Evolutionary conservation across 441 rosid genomes (phyloP).

Genomic region (Corymbia calophylla): DNA sequence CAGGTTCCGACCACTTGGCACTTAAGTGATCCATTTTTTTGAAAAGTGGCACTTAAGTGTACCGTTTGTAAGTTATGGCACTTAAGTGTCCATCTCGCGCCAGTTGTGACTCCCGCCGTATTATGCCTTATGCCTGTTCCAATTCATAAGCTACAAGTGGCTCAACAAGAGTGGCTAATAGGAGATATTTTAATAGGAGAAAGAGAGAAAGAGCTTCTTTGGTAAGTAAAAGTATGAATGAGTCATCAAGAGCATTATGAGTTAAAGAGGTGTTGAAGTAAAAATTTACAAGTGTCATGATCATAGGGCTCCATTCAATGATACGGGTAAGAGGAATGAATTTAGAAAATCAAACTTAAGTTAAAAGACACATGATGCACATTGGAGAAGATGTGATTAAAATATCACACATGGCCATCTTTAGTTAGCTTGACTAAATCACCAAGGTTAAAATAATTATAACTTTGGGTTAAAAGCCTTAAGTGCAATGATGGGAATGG

Average conservation of each 20-base stretch:
- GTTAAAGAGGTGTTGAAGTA: not conserved
- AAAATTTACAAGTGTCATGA: not conserved
- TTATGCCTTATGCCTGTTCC: too few species aligned
- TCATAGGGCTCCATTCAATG: not conserved
- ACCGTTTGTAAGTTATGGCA: too few species aligned
- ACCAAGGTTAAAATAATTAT: not conserved
- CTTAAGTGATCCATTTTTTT: too few species aligned
- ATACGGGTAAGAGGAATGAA: not conserved
- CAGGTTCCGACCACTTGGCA: too few species aligned
- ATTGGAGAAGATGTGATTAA: not conserved
- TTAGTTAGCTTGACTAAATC: not conserved
- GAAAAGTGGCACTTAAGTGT: too few species aligned
- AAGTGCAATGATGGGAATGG: not conserved
- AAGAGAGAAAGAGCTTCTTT: not conserved
- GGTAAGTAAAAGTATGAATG: not conserved
- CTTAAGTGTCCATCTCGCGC: too few species aligned
- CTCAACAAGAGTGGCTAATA: not conserved
- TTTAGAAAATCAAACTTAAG: not conserved
- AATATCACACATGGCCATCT: not conserved
- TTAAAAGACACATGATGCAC: not conserved
- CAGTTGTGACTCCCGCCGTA: too few species aligned
- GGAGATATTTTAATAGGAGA: not conserved
- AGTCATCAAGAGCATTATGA: not conserved
- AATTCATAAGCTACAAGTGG: not conserved
- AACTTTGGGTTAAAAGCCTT: not conserved